Base-by-base conservation (phyloP, 2,329 filamentous ascomycete genomes). In the Passalora sequoiae region DNA sequence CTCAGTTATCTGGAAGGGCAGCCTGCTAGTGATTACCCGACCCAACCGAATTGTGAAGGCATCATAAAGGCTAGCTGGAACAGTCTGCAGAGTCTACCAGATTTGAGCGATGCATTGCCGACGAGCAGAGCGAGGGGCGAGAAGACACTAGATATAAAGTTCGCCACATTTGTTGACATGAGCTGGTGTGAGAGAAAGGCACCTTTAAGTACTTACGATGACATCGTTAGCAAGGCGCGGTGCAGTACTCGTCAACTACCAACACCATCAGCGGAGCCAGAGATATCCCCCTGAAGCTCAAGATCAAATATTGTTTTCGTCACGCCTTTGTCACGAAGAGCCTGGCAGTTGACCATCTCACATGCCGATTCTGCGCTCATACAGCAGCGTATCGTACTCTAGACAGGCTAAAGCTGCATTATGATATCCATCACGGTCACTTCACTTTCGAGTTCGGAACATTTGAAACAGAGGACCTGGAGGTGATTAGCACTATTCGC, bases 371-470 rank as follows among this genome's bases (percentile, higher is more conserved):
- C 32, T 62, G 52, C 40, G 39, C 39, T 19, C 33, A 37, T n/a
- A 46, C 45, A 19, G 28, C 35, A 4, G 49, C 52, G 22, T 53
- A 58, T 32, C 36, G 53, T 8, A 56, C 53, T 6, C 56, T 61
- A 27, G 52, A 54, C 13, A 46, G 55, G 27, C 53, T 71, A 3
- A 55, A 60, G 9, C 54, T 64, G 39, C 68, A 71, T 40, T 59
- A 54, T 36, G 20, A 60, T 4, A 43, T 51, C 12, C 56, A 54
- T 44, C 68, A 70, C 40, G 60, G 65, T 15, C 54, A 65, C 22
- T 63, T 67, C 41, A 50, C 49, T 6, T 63, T 61, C 32, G 49
- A 58, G 7, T 27, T 55, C 2, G 49, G 49, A 9, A n/a, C 15
- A 10, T 17, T 21, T 7, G 32, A 22, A 24, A 13, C 2, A 8